Base-by-base conservation (phyloP, 2,329 filamentous ascomycete genomes). In the Paraphoma sp. region DNA sequence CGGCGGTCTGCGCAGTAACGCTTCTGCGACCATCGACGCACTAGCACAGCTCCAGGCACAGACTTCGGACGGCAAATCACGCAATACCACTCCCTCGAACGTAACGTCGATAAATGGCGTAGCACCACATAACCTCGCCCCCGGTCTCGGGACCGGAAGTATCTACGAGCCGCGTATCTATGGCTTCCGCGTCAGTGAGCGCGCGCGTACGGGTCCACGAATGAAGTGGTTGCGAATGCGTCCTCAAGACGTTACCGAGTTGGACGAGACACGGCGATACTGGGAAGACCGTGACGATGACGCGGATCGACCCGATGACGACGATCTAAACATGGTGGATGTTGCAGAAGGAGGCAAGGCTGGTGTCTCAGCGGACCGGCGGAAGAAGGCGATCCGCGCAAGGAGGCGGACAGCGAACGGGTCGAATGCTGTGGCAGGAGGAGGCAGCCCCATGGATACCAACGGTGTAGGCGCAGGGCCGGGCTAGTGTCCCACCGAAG, bases 91-190 rank as follows among this genome's bases (percentile, higher is more conserved):
- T 2, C 69, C 73, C 56, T 67, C 71, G 16, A 74, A 71, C 52
- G 68, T 74, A 49, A 70, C 66, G 16, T 69, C 67, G 57, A 87
- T 98, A 69, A 98, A 99, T 76, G 95, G 95, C 70, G 88, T 97
- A 70, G 89, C 91, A 62, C 86, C 90, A 4, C 85, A 88, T 67
- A 99, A 98, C 76, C 89, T 97, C 63, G 93, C 90, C 1, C 93
- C 95, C 0, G 92, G 93, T 1, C 83, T 99, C 2, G 95, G 95
- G 10, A 82, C 82, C 47, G 87, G 87, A 56, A 92, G 88, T 75
- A 92, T 97, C 69, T 98, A 98, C 79, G 92, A 97, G 74, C 93
- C 95, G 56, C 90, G 89, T 65, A 98, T 99, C 75, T 99, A 98
- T 78, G 95, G 95, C 29, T 99, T 99, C 81, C 87, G 90, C 59